phyloP scores from a whole-genome alignment of 139 green algal species.

The Chlamydomonas schloesseri region DNA sequence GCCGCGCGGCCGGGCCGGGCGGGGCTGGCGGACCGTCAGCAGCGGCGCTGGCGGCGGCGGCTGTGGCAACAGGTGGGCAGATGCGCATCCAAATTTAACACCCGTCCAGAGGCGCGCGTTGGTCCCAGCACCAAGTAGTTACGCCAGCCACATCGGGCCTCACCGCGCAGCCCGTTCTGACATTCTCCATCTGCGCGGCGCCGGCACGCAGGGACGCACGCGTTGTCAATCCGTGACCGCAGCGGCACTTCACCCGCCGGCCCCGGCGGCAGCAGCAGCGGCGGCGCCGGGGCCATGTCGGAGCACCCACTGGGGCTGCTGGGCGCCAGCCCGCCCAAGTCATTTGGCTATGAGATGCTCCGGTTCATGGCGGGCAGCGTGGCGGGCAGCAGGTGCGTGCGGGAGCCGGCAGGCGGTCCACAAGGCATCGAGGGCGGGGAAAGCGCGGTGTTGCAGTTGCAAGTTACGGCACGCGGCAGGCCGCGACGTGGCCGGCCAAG shows the following conservation, averaged over 20 bases:
- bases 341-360: conserved; percentile 50
- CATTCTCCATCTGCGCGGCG: not conserved
- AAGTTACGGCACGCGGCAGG: too few species aligned
- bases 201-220: not conserved
- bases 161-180: not conserved
- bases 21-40: not conserved
- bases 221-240: not conserved
- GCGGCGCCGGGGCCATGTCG: too few species aligned
- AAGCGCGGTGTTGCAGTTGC: not conserved
- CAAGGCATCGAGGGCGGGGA: not conserved
- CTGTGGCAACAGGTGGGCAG: conserved; percentile 8
- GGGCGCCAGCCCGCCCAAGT: conserved; percentile 14
- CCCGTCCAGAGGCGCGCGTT: too few species aligned
- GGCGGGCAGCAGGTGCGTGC: conserved; percentile 30
- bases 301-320: not conserved
- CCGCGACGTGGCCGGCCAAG: not conserved
- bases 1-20: not conserved
- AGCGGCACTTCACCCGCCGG: not conserved
- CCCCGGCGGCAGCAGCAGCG: too few species aligned
- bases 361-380: conserved; percentile 52
- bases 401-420: not conserved
- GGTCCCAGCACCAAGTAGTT: too few species aligned
- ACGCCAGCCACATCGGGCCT: too few species aligned
- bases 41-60: conserved; percentile 30
- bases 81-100: too few species aligned